phyloP scores from a whole-genome alignment of 805 yeast species.

The Barnettozyma sucrosica region DNA sequence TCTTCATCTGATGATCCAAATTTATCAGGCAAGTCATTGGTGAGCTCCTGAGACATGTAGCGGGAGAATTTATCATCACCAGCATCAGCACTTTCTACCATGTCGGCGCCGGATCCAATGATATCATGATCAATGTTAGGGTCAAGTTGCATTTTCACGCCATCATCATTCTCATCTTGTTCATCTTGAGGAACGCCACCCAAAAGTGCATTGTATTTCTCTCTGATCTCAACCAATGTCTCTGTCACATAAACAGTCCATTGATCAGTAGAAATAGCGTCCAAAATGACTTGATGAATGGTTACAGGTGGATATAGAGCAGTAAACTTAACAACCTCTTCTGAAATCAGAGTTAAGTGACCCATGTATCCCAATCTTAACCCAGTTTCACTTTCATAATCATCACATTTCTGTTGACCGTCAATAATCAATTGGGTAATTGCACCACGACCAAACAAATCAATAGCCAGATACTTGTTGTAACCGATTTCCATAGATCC shows the following conservation, averaged over 20 bases:
- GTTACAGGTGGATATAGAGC: conserved; percentile 24
- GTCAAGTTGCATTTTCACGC: conserved; percentile 26
- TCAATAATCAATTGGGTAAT: conserved; percentile 53
- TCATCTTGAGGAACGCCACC: conserved; percentile 55
- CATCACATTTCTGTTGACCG: conserved; percentile 56
- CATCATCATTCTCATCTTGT: conserved; percentile 30
- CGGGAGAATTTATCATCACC: conserved; percentile 28
- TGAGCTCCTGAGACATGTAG: conserved; percentile 72
- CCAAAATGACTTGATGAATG: conserved; percentile 29
- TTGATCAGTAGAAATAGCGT: conserved; percentile 36
- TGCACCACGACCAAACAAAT: conserved; percentile 59
- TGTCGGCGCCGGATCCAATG: conserved; percentile 21
- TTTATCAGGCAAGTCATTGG: conserved; percentile 49
- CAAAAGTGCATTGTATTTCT: conserved; percentile 86
- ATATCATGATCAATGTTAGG: conserved; percentile 34
- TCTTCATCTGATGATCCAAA: conserved; percentile 51
- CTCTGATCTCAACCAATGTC: conserved; percentile 81
- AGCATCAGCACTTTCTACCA: conserved; percentile 18
- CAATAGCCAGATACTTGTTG: conserved; percentile 69
- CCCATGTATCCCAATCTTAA: conserved; percentile 93
- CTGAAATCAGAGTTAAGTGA: conserved; percentile 89
- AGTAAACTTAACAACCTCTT: conserved; percentile 87
- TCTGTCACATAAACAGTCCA: conserved; percentile 85
- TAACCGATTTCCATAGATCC: conserved; percentile 83
- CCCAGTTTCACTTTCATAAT: conserved; percentile 51